Percentiles rank a stretch among this genome's conserved stretches.
Conservation (phyloP, 2,329 filamentous ascomycete species). For the Paracorniculantispora psalliotae region DNA sequence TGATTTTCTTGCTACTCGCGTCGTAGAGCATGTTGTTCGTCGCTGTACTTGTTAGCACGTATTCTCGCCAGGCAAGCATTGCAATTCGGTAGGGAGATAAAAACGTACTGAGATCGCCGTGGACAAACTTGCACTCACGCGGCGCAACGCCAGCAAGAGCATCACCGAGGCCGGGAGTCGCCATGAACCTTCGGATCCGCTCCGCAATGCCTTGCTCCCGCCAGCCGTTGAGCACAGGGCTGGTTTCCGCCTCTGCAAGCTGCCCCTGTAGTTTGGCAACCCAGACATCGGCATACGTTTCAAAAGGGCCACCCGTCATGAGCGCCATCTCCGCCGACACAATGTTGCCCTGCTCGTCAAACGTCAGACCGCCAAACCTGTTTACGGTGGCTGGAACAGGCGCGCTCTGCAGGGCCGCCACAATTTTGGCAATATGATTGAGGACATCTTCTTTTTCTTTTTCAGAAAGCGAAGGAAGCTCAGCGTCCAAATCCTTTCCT, state of each 20-base stretch:
- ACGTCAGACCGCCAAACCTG: conserved; percentile 19
- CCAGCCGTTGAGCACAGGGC: conserved; percentile 20
- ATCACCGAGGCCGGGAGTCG: conserved; percentile 2
- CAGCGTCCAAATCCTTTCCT: conserved; percentile 19
- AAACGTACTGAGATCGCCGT: conserved; percentile 25
- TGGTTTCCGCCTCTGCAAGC: conserved; percentile 14
- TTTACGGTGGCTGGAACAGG: conserved; percentile 16
- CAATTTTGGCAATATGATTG: conserved; percentile 20
- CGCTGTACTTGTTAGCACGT: conserved; percentile 15
- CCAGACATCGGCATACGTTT: conserved; percentile 18
- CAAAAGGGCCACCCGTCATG: conserved; percentile 16
- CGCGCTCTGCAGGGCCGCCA: conserved; percentile 17
- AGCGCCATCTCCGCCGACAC: conserved; percentile 17
- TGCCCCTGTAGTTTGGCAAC: conserved; percentile 6
- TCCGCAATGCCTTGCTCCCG: conserved; percentile 12
- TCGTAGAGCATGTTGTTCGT: conserved; percentile 25
- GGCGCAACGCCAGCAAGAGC: conserved; percentile 18
- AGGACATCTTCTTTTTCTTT: conserved; percentile 16
- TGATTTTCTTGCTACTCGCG: conserved; percentile 17
- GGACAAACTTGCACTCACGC: conserved; percentile 17
- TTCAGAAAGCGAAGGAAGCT: conserved; percentile 15
- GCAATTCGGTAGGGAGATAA: background rate
- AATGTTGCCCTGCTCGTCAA: conserved; percentile 16
- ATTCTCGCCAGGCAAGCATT: background rate
- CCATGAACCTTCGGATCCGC: conserved; percentile 18